Evolutionary conservation across 2,329 filamentous ascomycete species (phyloP).

Genomic region (Beauveria asiatica): DNA sequence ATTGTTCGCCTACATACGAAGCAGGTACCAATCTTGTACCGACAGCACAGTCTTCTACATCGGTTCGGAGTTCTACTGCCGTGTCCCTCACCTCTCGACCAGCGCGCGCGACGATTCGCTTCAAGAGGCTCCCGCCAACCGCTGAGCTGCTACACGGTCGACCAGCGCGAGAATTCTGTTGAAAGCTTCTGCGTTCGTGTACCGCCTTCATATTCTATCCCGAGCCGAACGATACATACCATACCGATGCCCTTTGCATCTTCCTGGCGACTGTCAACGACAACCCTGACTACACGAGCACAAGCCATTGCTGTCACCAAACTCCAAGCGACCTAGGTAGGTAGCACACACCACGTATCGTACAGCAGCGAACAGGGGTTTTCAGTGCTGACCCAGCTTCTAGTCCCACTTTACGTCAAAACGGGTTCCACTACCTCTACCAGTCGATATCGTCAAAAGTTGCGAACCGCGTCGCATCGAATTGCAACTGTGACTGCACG

Average conservation of each 20-base stretch:
- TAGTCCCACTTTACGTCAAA: background rate
- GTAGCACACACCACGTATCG: slow-evolving; percentile 1
- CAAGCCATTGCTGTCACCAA: background rate
- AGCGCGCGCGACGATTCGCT: background rate
- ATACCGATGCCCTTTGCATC: background rate
- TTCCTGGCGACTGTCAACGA: background rate
- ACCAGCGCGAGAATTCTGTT: background rate
- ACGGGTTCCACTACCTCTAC: background rate
- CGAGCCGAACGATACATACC: background rate
- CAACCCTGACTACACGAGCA: background rate
- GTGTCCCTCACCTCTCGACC: background rate
- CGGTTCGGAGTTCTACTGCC: background rate
- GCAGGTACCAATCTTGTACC: background rate
- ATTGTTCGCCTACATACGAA: background rate
- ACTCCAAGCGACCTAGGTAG: background rate
- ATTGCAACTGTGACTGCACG: background rate
- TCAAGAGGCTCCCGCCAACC: background rate
- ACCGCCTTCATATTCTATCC: background rate
- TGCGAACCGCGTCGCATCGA: background rate
- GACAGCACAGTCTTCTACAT: background rate
- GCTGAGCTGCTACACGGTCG: background rate
- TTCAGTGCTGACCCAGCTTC: slow-evolving; percentile 9
- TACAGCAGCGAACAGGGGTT: slow-evolving; percentile 2
- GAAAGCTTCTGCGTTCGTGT: background rate
- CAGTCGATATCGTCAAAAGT: background rate